phyloP scores from a whole-genome alignment of 805 yeast genomes.

The Brettanomyces bruxellensis region DNA sequence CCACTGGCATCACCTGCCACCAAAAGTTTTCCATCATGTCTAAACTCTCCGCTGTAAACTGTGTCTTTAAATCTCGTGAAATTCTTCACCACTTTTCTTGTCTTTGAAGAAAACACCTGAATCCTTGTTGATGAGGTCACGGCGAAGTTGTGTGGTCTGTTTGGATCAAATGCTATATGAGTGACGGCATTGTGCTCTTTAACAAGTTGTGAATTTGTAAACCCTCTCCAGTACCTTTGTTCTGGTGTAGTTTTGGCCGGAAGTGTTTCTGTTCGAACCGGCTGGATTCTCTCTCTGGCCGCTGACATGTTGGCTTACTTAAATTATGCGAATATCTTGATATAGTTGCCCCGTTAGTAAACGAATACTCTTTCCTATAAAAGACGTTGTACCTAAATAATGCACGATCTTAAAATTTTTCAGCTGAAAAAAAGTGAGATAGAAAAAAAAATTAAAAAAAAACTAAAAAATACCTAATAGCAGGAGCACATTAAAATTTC shows the following conservation, averaged over 20 bases:
- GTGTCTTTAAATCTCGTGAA: slow-evolving; percentile 84
- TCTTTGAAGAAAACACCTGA: slow-evolving; percentile 88
- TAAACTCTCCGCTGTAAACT: slow-evolving; percentile 84
- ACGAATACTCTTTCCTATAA: too few species aligned
- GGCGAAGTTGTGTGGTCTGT: slow-evolving; percentile 83
- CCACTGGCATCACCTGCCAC: slow-evolving; percentile 97
- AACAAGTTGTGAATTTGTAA: slow-evolving; percentile 73
- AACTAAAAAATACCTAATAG: neutral
- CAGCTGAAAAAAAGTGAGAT: neutral
- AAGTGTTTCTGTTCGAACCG: slow-evolving; percentile 61
- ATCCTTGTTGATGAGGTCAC: slow-evolving; percentile 86
- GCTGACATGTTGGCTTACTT: slow-evolving; percentile 52
- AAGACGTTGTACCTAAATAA: too few species aligned
- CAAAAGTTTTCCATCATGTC: slow-evolving; percentile 83
- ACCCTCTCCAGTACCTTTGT: slow-evolving; percentile 89
- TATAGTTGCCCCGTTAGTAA: neutral
- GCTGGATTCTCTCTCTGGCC: slow-evolving; percentile 51
- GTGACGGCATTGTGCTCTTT: slow-evolving; percentile 91
- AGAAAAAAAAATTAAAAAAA: neutral
- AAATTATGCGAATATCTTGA: neutral
- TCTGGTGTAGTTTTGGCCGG: slow-evolving; percentile 87
- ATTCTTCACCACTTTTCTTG: slow-evolving; percentile 83
- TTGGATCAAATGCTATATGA: slow-evolving; percentile 82
- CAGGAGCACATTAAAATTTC: neutral
- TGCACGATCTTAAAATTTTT: neutral